Evolutionary conservation across 495 filamentous ascomycete genomes (phyloP).

Genomic region (Daldinia concentrica): DNA sequence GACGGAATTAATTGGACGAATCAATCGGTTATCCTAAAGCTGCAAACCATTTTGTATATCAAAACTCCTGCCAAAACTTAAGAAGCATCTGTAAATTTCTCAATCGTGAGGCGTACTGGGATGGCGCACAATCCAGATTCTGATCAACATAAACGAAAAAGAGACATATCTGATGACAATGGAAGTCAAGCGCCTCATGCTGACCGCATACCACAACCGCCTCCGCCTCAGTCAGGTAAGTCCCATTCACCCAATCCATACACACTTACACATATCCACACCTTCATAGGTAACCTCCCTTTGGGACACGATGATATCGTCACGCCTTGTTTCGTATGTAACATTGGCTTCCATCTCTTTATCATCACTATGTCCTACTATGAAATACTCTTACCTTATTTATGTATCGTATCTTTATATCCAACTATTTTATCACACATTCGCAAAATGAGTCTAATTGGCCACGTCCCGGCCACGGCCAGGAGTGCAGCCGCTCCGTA

Average conservation of each 20-base stretch:
- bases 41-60: conserved; percentile 33
- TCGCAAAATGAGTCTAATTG: neutral
- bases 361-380: conserved; percentile 7
- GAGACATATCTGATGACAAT: conserved; percentile 52
- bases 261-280: conserved; percentile 24
- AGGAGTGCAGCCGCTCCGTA: neutral
- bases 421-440: conserved; percentile 20
- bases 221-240: conserved; percentile 56
- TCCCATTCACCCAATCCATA: conserved; percentile 32
- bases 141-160: conserved; percentile 55
- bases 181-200: conserved; percentile 46
- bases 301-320: conserved; percentile 7
- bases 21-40: conserved; percentile 32
- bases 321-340: conserved; percentile 26
- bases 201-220: conserved; percentile 56
- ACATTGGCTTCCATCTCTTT: conserved; percentile 14
- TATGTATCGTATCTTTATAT: conserved; percentile 29
- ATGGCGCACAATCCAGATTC: conserved; percentile 48
- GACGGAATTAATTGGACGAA: conserved; percentile 37
- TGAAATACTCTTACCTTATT: conserved; percentile 4
- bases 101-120: conserved; percentile 34
- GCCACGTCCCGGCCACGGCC: neutral
- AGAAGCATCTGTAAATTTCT: conserved; percentile 30
- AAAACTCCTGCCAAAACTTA: conserved; percentile 23
- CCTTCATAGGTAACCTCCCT: conserved; percentile 31